Evolutionary conservation across 345 rosid genomes (phyloP), one percentile per base, ranked within the genome.

Genomic region (Laguncularia racemosa): DNA sequence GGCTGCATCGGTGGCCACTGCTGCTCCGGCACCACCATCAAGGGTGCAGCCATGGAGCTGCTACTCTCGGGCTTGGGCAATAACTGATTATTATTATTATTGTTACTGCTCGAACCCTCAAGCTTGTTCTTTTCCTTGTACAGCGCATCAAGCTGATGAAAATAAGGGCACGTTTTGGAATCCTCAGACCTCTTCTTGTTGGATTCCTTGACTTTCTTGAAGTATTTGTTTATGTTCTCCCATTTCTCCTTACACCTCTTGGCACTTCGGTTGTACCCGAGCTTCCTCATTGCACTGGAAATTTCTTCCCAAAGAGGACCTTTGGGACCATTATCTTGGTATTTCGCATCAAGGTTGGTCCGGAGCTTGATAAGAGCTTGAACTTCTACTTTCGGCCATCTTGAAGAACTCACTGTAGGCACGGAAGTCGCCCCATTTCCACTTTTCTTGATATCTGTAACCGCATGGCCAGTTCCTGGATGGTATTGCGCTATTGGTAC

Each of bases 221-320:
- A 84, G 73, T 84, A 84, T 69, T 84, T 84, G 77, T 84, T 84
- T 21, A 84, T 84, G 53, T 84, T 84, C 77, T 84, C 91, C 91
- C 91, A 84, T 64, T 84, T 84, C 74, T 84, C 91, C 57, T 84
- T 84, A 69, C 91, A 84, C 65, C 91, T 62, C 57, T 84, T 84
- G 15, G 85, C 50, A 21, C 51, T 79, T 9, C 91, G 75, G 44
- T 78, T 74, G 66, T 84, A 84, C 0, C 91, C 91, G 14, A 72
- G 56, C 67, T 60, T 72, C 66, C 62, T 73, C 88, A 84, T 84
- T 21, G 67, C 75, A 0, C 70, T 55, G 0, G 91, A 82, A 51
- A 80, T 78, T 65, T 81, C 88, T 63, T 82, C 88, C 91, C 91
- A 85, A 16, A 85, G 60, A 7, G 88, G 88, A 40, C 84, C 91